These are phyloP conservation scores for Verruconis gallopava DNA, from an alignment of 2,329 filamentous ascomycete species.

Conservation along the genomic window DNA sequence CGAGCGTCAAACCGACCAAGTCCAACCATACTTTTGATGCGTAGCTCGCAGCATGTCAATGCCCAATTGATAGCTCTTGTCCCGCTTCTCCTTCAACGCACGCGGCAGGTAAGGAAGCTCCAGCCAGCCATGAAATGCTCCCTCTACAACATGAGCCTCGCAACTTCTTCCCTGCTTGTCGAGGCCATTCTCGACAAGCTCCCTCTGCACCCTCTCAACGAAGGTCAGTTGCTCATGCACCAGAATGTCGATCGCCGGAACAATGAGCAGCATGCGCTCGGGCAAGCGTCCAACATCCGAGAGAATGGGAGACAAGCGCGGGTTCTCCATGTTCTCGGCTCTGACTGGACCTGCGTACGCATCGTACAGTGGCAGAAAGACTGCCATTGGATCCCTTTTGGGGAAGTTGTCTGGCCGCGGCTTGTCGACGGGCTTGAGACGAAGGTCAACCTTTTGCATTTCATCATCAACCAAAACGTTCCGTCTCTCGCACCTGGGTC, in stretches of 20 bases:
- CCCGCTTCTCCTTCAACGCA: neutral
- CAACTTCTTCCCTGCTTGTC: neutral
- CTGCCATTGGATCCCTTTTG: slow-evolving; percentile 25
- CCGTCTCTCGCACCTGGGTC: too few relatives aligned
- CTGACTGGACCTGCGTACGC: slow-evolving; percentile 27
- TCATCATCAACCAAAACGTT: neutral
- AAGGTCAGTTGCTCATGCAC: slow-evolving; percentile 29
- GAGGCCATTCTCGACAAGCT: slow-evolving; percentile 15
- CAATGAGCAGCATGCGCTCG: slow-evolving; percentile 26
- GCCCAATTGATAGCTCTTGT: neutral
- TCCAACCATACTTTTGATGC: neutral
- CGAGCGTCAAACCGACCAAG: neutral
- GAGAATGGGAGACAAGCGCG: slow-evolving; percentile 27
- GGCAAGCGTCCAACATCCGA: slow-evolving; percentile 25
- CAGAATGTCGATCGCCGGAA: slow-evolving; percentile 31
- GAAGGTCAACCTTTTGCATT: slow-evolving; percentile 23
- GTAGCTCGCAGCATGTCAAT: neutral
- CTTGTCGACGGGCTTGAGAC: slow-evolving; percentile 29
- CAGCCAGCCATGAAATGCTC: slow-evolving; percentile 11
- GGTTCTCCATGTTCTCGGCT: slow-evolving; percentile 18
- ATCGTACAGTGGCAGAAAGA: slow-evolving; percentile 32
- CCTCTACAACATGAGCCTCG: slow-evolving; percentile 8
- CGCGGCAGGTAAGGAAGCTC: neutral
- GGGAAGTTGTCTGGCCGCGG: slow-evolving; percentile 23
- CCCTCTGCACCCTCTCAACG: slow-evolving; percentile 22